Evolutionary conservation across 2,329 filamentous ascomycete species (phyloP), one percentile per base, ranked within the genome.

Genomic region (Cladophialophora immunda): DNA sequence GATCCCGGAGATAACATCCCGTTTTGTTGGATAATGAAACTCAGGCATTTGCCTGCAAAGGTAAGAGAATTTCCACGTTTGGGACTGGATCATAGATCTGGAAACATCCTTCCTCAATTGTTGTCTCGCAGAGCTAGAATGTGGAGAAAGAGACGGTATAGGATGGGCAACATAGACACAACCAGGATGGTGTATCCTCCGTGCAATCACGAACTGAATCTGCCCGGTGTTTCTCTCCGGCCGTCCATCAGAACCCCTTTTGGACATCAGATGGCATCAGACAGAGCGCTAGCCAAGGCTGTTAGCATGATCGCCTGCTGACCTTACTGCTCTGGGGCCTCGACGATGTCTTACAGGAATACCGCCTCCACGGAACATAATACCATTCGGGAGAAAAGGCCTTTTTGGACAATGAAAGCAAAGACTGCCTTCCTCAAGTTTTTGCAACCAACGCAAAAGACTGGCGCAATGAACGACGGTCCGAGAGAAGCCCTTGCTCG

Each of bases 1-100:
- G 45, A 50, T 50, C 22, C 45, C 45, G 45, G 45, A 50, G 19
- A 50, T 50, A 50, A 50, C 45, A 25, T 6, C 45, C 45, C 25
- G 19, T 6, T 13, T 50, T 50, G 45, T 50, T 19, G 45, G 45
- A 25, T 25, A 19, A 50, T 13, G 19, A 50, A 50, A 50, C 45
- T 50, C 45, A 22, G 19, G 25, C 4, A 7, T 8, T 50, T 50
- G 45, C 45, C 45, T 25, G 45, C 22, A 50, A n/a, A 50, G 45
- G 45, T 47, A 50, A 25, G 45, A 25, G 45, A 25, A 11, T 50
- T 50, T 11, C 45, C 45, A 11, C 22, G 45, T 27, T 13, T 25
- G 22, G 19, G 19, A 50, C 19, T 4, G 19, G 9, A 50, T 50
- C 45, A 11, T 11, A 22, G 38, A 50, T 50, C 45, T 25, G 11